phyloP scores from a whole-genome alignment of 1,284 basidiomycete genomes.

The Ganoderma sp. region DNA sequence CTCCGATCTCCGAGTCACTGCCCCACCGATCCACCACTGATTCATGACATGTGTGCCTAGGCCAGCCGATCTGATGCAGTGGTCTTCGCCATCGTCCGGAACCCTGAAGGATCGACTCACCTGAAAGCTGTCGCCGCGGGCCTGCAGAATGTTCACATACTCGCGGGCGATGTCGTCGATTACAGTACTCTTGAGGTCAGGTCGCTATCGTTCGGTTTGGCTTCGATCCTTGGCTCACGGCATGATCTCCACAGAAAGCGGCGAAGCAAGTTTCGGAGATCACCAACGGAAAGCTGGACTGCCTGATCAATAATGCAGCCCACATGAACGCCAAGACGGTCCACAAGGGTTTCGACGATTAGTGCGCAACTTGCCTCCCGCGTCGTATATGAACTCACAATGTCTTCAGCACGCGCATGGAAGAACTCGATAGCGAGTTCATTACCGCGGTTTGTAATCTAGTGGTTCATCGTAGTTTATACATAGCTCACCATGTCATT shows the following conservation, averaged over 20 bases:
- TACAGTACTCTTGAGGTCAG: slow-evolving; percentile 33
- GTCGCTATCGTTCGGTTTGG: not conserved
- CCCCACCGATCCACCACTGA: not conserved
- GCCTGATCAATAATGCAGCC: slow-evolving; percentile 24
- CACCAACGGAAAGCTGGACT: slow-evolving; percentile 21
- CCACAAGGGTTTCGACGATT: slow-evolving; percentile 16
- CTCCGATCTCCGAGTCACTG: not conserved
- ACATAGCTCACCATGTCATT: too few relatives aligned
- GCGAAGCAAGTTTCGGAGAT: slow-evolving; percentile 8
- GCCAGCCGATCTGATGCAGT: not conserved
- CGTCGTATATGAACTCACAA: not conserved
- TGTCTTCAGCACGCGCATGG: slow-evolving; percentile 11
- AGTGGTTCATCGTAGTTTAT: not conserved
- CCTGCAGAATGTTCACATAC: slow-evolving; percentile 35
- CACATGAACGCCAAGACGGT: not conserved
- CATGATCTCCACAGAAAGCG: not conserved
- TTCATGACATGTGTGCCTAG: not conserved
- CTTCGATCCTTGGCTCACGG: not conserved
- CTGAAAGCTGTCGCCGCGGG: slow-evolving; percentile 29
- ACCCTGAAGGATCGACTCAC: slow-evolving; percentile 25
- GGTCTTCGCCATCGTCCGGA: slow-evolving; percentile 36
- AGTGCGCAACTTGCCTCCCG: slow-evolving; percentile 12
- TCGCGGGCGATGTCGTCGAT: slow-evolving; percentile 37
- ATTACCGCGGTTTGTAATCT: not conserved
- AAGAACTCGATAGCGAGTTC: slow-evolving; percentile 36